Conservation (phyloP, 805 yeast genomes). For the Metschnikowia matae region DNA sequence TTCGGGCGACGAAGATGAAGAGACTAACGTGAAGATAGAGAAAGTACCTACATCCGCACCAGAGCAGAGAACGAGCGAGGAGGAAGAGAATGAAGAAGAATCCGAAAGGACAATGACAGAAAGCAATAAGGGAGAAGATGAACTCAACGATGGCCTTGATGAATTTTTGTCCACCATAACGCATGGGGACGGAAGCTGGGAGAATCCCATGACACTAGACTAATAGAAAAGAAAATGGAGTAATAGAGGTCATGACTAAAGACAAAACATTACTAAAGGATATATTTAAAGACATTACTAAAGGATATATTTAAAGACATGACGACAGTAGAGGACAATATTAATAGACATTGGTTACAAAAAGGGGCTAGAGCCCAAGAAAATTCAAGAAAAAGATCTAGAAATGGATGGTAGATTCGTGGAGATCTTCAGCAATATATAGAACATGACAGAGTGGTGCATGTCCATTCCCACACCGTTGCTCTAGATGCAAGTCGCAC, state of each 20-base stretch:
- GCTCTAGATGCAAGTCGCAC: background rate
- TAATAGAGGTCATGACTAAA: too few species aligned
- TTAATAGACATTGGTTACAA: too few species aligned
- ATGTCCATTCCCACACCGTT: background rate
- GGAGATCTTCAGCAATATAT: too few species aligned
- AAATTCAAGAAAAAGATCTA: too few species aligned
- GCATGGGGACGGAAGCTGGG: constrained; percentile 35
- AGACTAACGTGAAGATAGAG: constrained; percentile 7
- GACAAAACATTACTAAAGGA: too few species aligned
- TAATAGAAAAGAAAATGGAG: constrained; percentile 6
- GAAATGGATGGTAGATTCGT: too few species aligned
- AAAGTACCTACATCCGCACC: background rate
- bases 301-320: too few species aligned
- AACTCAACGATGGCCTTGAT: constrained; percentile 29
- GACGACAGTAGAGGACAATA: too few species aligned
- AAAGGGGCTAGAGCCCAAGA: too few species aligned
- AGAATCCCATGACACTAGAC: constrained; percentile 37
- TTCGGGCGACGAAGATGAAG: constrained; percentile 29
- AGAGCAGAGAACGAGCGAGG: background rate
- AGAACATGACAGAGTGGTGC: background rate
- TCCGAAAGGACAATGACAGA: background rate
- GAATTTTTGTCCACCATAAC: constrained; percentile 23
- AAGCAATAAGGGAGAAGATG: constrained; percentile 7
- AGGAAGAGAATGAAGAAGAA: background rate
- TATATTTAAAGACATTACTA: too few species aligned